Evolutionary conservation across 768 basidiomycete species (phyloP).

Genomic region (Tulasnella calospora): DNA sequence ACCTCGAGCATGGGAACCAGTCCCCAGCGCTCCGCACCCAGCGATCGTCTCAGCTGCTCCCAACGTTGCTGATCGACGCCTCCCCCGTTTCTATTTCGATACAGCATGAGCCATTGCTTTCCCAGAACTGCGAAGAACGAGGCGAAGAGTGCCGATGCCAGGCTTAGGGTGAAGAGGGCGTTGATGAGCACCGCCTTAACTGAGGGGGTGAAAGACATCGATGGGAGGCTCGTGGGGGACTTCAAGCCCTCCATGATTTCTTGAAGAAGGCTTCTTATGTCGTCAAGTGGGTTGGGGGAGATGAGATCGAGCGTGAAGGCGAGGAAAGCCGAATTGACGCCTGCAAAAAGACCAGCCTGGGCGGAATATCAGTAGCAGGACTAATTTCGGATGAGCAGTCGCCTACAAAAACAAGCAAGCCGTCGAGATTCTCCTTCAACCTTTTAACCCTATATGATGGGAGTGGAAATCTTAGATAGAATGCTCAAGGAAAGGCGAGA

Average conservation of each 20-base stretch:
- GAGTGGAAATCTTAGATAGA: background rate
- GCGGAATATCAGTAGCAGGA: background rate
- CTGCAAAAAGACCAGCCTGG: constrained; percentile 2
- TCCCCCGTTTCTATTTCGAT: background rate
- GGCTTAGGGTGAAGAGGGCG: background rate
- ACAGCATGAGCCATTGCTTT: background rate
- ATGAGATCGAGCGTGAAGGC: background rate
- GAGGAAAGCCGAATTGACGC: background rate
- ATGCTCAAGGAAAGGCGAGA: background rate
- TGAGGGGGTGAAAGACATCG: background rate
- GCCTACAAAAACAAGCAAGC: background rate
- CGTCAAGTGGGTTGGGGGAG: background rate
- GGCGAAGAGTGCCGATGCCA: background rate
- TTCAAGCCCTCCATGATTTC: background rate
- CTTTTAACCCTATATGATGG: background rate
- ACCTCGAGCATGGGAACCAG: background rate
- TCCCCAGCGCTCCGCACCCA: background rate
- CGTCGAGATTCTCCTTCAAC: background rate
- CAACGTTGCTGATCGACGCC: background rate
- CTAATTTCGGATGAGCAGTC: background rate
- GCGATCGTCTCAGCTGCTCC: background rate
- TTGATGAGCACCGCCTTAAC: background rate
- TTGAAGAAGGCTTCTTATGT: background rate
- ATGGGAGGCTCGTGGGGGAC: background rate
- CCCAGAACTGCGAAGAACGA: background rate